Evolutionary conservation across 106 monocot species (phyloP), one percentile per base, ranked within the genome.

Genomic region (Xerophyta viscosa): DNA sequence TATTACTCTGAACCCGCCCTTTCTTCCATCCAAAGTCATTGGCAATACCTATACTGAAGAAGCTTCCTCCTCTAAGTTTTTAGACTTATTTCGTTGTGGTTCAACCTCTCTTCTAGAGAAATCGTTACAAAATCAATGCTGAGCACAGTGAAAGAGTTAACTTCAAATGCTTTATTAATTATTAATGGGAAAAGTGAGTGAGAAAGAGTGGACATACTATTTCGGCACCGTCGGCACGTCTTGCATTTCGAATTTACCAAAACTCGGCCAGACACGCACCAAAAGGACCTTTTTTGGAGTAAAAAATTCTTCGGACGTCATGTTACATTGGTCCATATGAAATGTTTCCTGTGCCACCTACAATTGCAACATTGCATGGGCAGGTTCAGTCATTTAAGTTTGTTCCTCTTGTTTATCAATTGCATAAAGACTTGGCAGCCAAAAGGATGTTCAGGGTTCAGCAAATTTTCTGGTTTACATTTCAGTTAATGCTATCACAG

Each of bases 361-460:
- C 33, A 14, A 17, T 14, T 44, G 3, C 8, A 44, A 3, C n/a
- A 44, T 14, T 17, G n/a, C n/a, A 14, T 58, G 75, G 21, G n/a
- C 71, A 98, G 96, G 86, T 86, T 68, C 89, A 83, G 31, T 79
- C 89, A 31, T 90, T 75, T 73, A 98, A 98, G 52, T 98, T 98
- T 45, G 59, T 98, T 63, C 96, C 96, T 29, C 46, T 98, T 48
- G 89, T 98, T 47, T 98, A 98, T 80, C 96, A 98, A 57, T 98
- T 70, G 96, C 96, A 58, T 98, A 89, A 53, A 79, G 96, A 71
- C 76, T 98, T 64, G 79, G 96, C 28, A 80, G 73, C 57, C 49
- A 76, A 43, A 90, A n/a, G 58, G 86, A 98, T 71, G 76, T 62
- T 15, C 73, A 79, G 57, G 89, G 81, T 31, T 79, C 85, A 25